These are phyloP conservation scores for Herpomyces periplanetae DNA, from an alignment of 2,329 filamentous ascomycete genomes.

Conservation along the genomic window DNA sequence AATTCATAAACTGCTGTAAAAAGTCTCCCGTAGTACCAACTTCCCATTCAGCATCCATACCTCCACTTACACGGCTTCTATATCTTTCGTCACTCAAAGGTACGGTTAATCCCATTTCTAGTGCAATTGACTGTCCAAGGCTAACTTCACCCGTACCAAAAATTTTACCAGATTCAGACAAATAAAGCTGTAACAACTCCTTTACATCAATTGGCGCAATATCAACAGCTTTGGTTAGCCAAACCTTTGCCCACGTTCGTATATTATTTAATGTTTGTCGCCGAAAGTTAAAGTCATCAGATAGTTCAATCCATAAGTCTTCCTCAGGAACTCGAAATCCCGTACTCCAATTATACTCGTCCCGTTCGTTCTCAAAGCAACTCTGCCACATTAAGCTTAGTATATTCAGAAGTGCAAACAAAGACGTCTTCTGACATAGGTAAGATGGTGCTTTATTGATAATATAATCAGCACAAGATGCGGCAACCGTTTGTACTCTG, in stretches of 20 bases:
- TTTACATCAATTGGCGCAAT: conserved; percentile 75
- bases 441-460: conserved; percentile 51
- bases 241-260: conserved; percentile 30
- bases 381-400: conserved; percentile 79
- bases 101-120: conserved; percentile 61
- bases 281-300: conserved; percentile 56
- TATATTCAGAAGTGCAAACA: conserved; percentile 71
- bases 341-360: conserved; percentile 58
- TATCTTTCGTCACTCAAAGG: conserved; percentile 50
- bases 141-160: too few species aligned
- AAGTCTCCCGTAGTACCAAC: too few species aligned
- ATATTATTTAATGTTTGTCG: conserved; percentile 37
- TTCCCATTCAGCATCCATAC: too few species aligned
- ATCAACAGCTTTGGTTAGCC: conserved; percentile 43
- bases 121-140: conserved; percentile 67
- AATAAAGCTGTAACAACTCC: conserved; percentile 41
- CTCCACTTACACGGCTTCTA: too few species aligned
- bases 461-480: conserved; percentile 44
- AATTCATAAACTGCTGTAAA: too few species aligned
- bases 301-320: conserved; percentile 50
- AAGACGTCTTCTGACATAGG: conserved; percentile 49
- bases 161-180: too few species aligned
- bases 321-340: conserved; percentile 37
- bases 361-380: conserved; percentile 69
- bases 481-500: conserved; percentile 56